A percentile compares a stretch with the other conserved stretches of the same genome.
Conservation (phyloP, 371 early-diverging fungal species). For the Rhizopus stolonifer region DNA sequence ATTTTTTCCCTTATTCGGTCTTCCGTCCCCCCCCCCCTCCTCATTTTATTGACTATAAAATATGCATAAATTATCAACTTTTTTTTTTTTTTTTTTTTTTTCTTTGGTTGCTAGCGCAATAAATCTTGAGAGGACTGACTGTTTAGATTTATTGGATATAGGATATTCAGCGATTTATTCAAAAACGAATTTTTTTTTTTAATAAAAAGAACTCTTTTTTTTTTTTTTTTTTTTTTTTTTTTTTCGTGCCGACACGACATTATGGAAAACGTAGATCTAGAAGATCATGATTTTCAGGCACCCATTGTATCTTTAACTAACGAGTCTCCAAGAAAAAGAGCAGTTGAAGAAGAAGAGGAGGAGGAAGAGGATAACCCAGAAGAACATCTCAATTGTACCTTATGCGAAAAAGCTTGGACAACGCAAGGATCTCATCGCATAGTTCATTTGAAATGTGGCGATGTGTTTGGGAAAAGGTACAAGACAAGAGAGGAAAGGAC, state of each 20-base stretch:
- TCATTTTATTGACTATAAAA: too few relatives aligned
- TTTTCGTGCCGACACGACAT: not conserved
- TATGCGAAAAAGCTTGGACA: conserved; percentile 22
- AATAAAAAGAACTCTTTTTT: too few relatives aligned
- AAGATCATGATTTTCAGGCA: conserved; percentile 17
- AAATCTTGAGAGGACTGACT: too few relatives aligned
- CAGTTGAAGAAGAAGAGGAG: conserved; percentile 8
- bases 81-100: too few relatives aligned
- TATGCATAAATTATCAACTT: too few relatives aligned
- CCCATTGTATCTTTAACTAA: not conserved
- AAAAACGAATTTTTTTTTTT: too few relatives aligned
- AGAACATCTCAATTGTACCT: conserved; percentile 2
- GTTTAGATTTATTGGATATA: too few relatives aligned
- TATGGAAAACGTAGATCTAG: not conserved
- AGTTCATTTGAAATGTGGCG: conserved; percentile 21
- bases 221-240: not conserved
- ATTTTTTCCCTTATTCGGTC: too few relatives aligned
- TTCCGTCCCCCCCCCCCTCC: too few relatives aligned
- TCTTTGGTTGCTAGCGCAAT: too few relatives aligned
- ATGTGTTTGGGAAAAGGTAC: conserved; percentile 27
- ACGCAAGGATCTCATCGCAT: conserved; percentile 16
- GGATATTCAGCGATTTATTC: too few relatives aligned
- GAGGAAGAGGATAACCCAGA: not conserved
- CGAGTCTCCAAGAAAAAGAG: not conserved
- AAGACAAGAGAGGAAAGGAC: too few relatives aligned